Percentiles rank a stretch among this genome's conserved stretches.
Evolutionary conservation across 179 eudicot genomes (phyloP).

Genomic region (Camellia oleifera): DNA sequence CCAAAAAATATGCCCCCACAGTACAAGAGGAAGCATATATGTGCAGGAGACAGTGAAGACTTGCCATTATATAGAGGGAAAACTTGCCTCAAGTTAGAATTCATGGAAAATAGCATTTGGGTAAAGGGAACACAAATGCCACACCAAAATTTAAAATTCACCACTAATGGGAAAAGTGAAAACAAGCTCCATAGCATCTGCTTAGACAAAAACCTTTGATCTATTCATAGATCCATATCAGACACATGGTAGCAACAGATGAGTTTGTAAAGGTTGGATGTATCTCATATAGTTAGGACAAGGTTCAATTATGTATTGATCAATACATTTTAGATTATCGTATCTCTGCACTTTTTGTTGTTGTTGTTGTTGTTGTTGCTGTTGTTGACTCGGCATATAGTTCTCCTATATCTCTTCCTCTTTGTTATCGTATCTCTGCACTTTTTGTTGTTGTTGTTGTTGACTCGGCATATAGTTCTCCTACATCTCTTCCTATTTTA

Average conservation of each 20-base stretch:
- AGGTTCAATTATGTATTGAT: neutral
- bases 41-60: too few species aligned
- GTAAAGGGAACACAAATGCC: neutral
- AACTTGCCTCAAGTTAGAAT: neutral
- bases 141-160: neutral
- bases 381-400: neutral
- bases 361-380: too few species aligned
- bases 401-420: neutral
- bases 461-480: neutral
- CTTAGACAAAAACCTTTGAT: neutral
- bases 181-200: neutral
- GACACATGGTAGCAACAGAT: neutral
- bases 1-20: too few species aligned
- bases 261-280: neutral
- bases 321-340: neutral
- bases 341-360: neutral
- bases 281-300: too few species aligned
- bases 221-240: neutral
- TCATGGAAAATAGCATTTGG: neutral
- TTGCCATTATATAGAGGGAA: too few species aligned
- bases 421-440: neutral
- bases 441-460: neutral
- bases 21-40: too few species aligned
- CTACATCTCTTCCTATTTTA: neutral
- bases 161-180: neutral